These are phyloP conservation scores for Cenococcum geophilum DNA, from an alignment of 495 filamentous ascomycete genomes.

Conservation along the genomic window DNA sequence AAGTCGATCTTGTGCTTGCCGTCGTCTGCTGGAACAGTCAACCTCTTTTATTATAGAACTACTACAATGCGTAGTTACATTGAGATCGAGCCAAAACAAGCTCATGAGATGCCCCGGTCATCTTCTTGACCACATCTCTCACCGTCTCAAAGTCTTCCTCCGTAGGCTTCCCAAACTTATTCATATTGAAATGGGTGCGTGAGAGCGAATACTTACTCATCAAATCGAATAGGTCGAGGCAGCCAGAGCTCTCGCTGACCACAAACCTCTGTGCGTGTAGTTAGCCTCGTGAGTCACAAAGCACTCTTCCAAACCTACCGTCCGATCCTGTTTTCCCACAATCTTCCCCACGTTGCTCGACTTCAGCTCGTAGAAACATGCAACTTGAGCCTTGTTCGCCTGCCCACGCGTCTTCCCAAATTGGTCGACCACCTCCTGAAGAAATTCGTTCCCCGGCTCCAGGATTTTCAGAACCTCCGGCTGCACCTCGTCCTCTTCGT, in stretches of 20 bases:
- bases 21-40: too few species aligned
- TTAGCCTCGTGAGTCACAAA: conserved; percentile 2
- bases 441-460: conserved; percentile 16
- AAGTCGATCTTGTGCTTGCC: too few species aligned
- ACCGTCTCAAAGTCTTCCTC: conserved; percentile 29
- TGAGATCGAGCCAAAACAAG: conserved; percentile 13
- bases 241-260: conserved; percentile 24
- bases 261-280: conserved; percentile 13
- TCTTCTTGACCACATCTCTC: conserved; percentile 13
- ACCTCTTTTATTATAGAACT: too few species aligned
- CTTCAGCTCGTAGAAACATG: conserved; percentile 23
- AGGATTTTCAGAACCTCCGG: conserved; percentile 14
- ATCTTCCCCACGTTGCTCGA: conserved; percentile 18
- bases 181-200: conserved; percentile 26
- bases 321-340: conserved; percentile 10
- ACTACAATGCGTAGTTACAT: conserved; percentile 19
- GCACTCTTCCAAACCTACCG: conserved; percentile 2
- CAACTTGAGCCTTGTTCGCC: conserved; percentile 12
- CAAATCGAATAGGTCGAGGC: conserved; percentile 14
- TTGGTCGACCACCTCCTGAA: conserved; percentile 22
- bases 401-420: conserved; percentile 15
- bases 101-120: conserved; percentile 13
- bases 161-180: conserved; percentile 25
- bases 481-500: conserved; percentile 15
- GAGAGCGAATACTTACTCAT: conserved; percentile 21